Conservation (phyloP, 192 early-diverging fungal species). For the Coemansia sp. region DNA sequence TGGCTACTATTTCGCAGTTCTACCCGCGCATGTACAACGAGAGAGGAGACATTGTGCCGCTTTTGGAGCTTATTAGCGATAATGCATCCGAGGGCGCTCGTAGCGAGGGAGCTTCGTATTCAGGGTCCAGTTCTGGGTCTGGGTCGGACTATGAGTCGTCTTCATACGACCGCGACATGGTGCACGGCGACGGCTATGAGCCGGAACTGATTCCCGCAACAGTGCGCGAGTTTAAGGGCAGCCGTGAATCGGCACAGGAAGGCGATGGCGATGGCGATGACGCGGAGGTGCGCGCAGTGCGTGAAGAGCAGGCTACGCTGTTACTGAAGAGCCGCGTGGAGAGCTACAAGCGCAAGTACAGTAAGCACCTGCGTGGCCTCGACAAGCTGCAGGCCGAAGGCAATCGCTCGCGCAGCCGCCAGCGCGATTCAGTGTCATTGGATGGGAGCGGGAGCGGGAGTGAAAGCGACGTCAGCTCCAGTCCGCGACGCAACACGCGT, state of each 20-base stretch:
- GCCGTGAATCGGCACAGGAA: background rate
- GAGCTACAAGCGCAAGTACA: constrained; percentile 40
- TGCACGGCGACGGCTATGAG: no score
- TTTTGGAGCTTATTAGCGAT: constrained; percentile 17
- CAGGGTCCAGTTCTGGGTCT: background rate
- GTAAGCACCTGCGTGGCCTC: constrained; percentile 22
- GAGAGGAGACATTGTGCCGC: constrained; percentile 42
- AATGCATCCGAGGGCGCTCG: constrained; percentile 7
- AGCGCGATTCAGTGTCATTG: background rate
- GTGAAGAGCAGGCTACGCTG: constrained; percentile 25
- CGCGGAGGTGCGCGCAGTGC: constrained; percentile 9
- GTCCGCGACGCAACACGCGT: constrained; percentile 1
- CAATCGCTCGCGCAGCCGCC: background rate
- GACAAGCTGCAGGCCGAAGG: background rate
- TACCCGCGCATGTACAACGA: constrained; percentile 51
- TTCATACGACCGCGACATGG: background rate
- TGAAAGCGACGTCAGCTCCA: constrained; percentile 7
- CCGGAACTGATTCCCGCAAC: no score
- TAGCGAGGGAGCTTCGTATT: background rate
- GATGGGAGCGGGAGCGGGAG: constrained; percentile 6
- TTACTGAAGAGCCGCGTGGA: constrained; percentile 37
- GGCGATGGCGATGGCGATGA: constrained; percentile 20
- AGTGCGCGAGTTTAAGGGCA: no score
- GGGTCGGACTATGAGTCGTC: constrained; percentile 1
- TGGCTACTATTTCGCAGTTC: constrained; percentile 47